Evolutionary conservation across 1,284 basidiomycete genomes (phyloP).

Genomic region (Fistulinella cinereoalba): DNA sequence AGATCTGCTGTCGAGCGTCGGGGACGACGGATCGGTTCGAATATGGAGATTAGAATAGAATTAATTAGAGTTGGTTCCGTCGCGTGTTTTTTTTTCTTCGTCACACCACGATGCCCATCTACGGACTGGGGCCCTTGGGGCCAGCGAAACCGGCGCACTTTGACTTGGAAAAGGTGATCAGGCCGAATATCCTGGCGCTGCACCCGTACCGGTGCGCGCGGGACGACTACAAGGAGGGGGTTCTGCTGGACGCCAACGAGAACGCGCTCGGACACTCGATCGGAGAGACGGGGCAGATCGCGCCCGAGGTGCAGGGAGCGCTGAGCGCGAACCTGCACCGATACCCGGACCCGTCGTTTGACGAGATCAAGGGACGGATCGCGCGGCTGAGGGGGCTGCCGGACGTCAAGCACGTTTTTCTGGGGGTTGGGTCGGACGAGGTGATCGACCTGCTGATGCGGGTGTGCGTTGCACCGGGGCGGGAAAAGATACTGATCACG

Average conservation of each 20-base stretch:
- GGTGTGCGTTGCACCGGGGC: constrained; percentile 79
- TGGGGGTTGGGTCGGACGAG: constrained; percentile 97
- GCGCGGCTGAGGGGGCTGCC: constrained; percentile 70
- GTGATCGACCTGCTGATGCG: constrained; percentile 95
- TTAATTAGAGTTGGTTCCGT: too few relatives aligned
- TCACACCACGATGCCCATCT: constrained; percentile 41
- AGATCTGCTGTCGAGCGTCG: constrained; percentile 70
- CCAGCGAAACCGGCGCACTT: constrained; percentile 73
- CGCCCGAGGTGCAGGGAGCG: constrained; percentile 33
- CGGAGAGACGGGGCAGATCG: constrained; percentile 33
- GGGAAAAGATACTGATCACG: constrained; percentile 80
- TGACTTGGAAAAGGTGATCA: constrained; percentile 78
- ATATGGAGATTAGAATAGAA: constrained; percentile 55
- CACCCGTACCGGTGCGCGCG: constrained; percentile 95
- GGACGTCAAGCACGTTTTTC: constrained; percentile 74
- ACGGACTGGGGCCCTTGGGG: constrained; percentile 42
- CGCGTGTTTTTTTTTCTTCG: background rate
- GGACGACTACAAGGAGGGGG: constrained; percentile 92
- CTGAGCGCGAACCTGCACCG: constrained; percentile 67
- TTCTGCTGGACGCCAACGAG: constrained; percentile 98
- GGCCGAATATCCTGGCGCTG: constrained; percentile 90
- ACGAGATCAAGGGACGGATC: constrained; percentile 76
- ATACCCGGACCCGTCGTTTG: constrained; percentile 85
- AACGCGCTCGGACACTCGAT: constrained; percentile 91
- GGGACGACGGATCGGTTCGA: constrained; percentile 73